Base-by-base conservation (phyloP, 2,329 filamentous ascomycete species). In the Arthrobotrys entomopaga region DNA sequence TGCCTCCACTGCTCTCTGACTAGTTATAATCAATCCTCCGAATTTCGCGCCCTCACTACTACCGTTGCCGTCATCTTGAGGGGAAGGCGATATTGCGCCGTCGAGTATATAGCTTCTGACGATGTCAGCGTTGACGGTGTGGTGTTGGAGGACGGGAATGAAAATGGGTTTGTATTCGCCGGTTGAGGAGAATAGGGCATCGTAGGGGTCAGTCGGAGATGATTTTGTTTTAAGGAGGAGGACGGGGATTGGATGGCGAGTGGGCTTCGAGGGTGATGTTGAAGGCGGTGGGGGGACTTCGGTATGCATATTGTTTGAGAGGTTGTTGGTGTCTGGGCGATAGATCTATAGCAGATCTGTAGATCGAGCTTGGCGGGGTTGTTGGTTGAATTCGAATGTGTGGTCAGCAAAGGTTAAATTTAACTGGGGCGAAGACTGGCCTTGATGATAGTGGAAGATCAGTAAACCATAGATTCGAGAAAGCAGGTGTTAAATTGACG, bases 21-120 rank as follows among this genome's bases (percentile, higher is more conserved):
- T 93, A 1, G 91, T 95, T 79, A 95, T 94, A 57, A 95, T 89
- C 69, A 94, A 82, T n/a, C 90, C 91, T 3, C 91, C 90, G 79
- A 91, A 94, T 42, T 61, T 60, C 2, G 20, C 13, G 2, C 15
- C 29, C 56, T 22, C 8, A 5, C 42, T 13, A 46, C 78, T 46
- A 15, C 46, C 81, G 52, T 11, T 40, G 15, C 80, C 1, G 38
- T n/a, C 16, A 40, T 19, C n/a, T 4, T 15, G 46, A 7, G 19
- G 20, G 0, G 58, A 59, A n/a, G 72, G 74, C 1, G 60, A 78
- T 52, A 83, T 82, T 72, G 15, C 79, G 2, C 81, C 79, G 29
- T 83, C 83, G 20, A 93, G 81, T 1, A 74, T 67, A 50, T 67
- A 53, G 4, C 7, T 5, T 19, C 16, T 64, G 11, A 74, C 63